Percentiles rank a stretch among this genome's conserved stretches.
Conservation (phyloP, 176 grass and related monocot species). For the Microstegium vimineum region DNA sequence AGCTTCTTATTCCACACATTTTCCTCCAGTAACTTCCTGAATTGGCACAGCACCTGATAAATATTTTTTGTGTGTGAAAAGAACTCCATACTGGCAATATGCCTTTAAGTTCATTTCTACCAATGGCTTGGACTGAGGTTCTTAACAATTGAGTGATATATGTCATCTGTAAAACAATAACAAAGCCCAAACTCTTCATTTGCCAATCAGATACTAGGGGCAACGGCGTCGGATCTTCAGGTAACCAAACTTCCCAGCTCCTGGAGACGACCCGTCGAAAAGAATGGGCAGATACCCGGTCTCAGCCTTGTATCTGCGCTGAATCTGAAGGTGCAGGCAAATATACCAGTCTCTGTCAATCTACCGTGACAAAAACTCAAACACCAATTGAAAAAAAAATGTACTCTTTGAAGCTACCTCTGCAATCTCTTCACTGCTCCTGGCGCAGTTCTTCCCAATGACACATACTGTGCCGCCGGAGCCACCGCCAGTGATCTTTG, state of each 20-base stretch:
- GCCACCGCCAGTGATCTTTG: slow-evolving; percentile 76
- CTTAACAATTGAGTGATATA: neutral
- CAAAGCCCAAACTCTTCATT: neutral
- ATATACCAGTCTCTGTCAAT: too few species aligned
- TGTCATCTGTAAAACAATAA: neutral
- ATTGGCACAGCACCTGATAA: neutral
- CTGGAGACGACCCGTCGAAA: slow-evolving; percentile 81
- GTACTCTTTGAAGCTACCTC: slow-evolving; percentile 38
- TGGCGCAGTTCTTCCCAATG: slow-evolving; percentile 53
- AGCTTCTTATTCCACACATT: neutral
- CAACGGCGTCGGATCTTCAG: slow-evolving; percentile 49
- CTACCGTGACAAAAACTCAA: neutral
- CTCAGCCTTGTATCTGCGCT: slow-evolving; percentile 75
- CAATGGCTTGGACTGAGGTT: neutral
- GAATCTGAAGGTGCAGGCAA: slow-evolving; percentile 54
- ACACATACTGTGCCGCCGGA: slow-evolving; percentile 66
- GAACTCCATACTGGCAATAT: neutral
- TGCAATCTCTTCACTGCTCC: slow-evolving; percentile 60
- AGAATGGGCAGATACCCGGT: slow-evolving; percentile 73
- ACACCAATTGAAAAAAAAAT: neutral
- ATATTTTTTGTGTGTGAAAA: neutral
- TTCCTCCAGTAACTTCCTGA: neutral
- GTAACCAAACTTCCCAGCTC: slow-evolving; percentile 78
- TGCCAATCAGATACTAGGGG: neutral
- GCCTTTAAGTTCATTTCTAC: neutral